These are phyloP conservation scores for Ascoidea tarda DNA, from an alignment of 805 yeast genomes.

Conservation along the genomic window DNA sequence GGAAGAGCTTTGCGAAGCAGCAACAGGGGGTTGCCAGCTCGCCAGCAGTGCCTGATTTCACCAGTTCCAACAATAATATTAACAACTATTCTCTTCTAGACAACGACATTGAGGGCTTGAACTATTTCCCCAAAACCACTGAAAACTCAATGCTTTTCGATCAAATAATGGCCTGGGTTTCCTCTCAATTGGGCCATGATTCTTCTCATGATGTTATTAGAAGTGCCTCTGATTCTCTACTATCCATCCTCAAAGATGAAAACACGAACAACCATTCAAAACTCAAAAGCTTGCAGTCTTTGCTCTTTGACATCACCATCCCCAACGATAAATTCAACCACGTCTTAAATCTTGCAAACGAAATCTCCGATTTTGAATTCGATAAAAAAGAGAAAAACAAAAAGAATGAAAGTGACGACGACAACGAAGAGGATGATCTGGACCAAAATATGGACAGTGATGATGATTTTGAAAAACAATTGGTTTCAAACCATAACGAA, in stretches of 20 bases:
- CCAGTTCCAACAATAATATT: background rate
- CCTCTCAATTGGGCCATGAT: conserved; percentile 44
- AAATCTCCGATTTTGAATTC: conserved; percentile 40
- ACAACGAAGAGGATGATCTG: conserved; percentile 17
- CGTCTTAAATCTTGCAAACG: conserved; percentile 26
- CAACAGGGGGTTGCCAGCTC: conserved; percentile 5
- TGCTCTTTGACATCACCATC: conserved; percentile 6
- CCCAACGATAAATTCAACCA: conserved; percentile 26
- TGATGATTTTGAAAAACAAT: conserved; percentile 15
- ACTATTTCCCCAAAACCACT: conserved; percentile 49
- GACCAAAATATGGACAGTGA: conserved; percentile 19
- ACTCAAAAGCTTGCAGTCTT: conserved; percentile 14
- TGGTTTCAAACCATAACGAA: conserved; percentile 15
- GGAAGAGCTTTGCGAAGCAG: conserved; percentile 11
- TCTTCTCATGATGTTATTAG: conserved; percentile 60
- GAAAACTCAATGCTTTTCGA: conserved; percentile 39
- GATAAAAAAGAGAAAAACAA: conserved; percentile 15
- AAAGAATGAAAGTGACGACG: conserved; percentile 23
- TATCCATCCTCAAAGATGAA: conserved; percentile 40
- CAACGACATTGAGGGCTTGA: conserved; percentile 28
- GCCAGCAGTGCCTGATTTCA: background rate
- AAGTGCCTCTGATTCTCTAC: conserved; percentile 55
- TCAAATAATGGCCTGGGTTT: conserved; percentile 44
- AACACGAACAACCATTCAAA: conserved; percentile 30
- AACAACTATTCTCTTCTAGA: conserved; percentile 5